Evolutionary conservation across 1,139 yeast genomes (phyloP).

Genomic region (Magnusiomyces suaveolens): DNA sequence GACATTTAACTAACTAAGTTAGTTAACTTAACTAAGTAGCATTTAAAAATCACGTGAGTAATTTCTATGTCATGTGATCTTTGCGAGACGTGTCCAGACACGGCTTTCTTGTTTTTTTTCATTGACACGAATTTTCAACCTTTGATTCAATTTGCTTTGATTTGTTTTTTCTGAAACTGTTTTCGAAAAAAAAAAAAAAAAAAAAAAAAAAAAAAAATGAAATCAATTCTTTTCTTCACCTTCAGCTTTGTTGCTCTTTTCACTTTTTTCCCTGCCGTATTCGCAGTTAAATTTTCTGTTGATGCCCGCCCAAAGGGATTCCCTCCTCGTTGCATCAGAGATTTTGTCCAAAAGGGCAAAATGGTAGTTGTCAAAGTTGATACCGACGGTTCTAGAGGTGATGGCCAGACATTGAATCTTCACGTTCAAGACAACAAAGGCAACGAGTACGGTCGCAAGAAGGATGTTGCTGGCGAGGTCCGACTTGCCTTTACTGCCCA

Average conservation of each 20-base stretch:
- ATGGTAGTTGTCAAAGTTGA: conserved; percentile 74
- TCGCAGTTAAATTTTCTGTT: conserved; percentile 30
- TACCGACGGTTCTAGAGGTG: conserved; percentile 65
- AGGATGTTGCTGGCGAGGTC: conserved; percentile 47
- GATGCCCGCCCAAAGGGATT: conserved; percentile 28
- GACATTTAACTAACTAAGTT: no score
- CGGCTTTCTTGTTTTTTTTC: background rate
- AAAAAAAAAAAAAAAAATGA: background rate
- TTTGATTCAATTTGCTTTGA: background rate
- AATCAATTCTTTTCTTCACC: background rate
- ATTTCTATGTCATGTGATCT: no score
- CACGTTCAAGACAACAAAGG: conserved; percentile 33
- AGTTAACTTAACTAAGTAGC: no score
- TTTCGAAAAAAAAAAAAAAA: background rate
- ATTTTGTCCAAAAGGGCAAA: conserved; percentile 74
- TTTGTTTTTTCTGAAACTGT: background rate
- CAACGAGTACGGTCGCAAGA: conserved; percentile 33
- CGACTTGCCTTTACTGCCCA: conserved; percentile 78
- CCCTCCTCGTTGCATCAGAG: conserved; percentile 68
- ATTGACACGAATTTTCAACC: background rate
- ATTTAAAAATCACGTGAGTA: no score
- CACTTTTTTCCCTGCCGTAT: conserved; percentile 19
- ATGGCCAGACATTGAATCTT: conserved; percentile 70
- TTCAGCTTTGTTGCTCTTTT: conserved; percentile 9
- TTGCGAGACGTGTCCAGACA: background rate